A percentile compares a stretch with the other conserved stretches of the same genome.
These are phyloP conservation scores for Hypomontagnella monticulosa DNA, from an alignment of 495 filamentous ascomycete species.

Conservation along the genomic window DNA sequence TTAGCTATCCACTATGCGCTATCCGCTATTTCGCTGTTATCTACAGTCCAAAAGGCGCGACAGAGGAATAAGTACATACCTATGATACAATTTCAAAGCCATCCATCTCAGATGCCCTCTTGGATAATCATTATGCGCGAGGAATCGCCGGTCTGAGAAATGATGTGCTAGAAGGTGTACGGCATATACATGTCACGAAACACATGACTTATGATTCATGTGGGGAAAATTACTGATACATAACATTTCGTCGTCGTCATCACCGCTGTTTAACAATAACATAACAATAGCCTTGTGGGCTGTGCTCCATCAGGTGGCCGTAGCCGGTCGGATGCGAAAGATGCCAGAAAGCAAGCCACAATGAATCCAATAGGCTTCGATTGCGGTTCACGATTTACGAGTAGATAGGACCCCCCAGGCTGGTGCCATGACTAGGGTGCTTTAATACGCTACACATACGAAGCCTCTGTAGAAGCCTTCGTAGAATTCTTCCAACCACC, in stretches of 20 bases:
- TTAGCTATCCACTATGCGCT: not conserved
- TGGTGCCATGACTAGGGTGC: no score
- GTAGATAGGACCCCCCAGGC: no score
- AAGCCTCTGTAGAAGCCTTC: not conserved
- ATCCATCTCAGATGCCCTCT: slow-evolving; percentile 3
- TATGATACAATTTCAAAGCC: no score
- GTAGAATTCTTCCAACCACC: not conserved
- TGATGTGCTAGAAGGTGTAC: slow-evolving; percentile 8
- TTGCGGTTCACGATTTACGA: slow-evolving; percentile 3
- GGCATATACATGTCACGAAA: slow-evolving; percentile 5
- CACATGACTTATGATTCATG: slow-evolving; percentile 14
- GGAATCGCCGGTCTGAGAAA: slow-evolving; percentile 7
- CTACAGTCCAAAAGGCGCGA: no score
- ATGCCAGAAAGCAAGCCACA: not conserved
- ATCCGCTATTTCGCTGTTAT: no score
- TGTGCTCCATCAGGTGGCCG: no score
- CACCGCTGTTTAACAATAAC: not conserved
- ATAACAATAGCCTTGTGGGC: no score
- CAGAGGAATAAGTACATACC: no score
- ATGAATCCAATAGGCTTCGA: slow-evolving; percentile 6
- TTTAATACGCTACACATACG: not conserved
- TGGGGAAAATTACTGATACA: not conserved
- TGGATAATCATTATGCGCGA: slow-evolving; percentile 14
- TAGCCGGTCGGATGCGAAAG: not conserved
- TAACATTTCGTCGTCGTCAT: not conserved